Evolutionary conservation across 2,329 filamentous ascomycete species (phyloP), one percentile per base, ranked within the genome.

Genomic region (Leptosphaerulina australis): DNA sequence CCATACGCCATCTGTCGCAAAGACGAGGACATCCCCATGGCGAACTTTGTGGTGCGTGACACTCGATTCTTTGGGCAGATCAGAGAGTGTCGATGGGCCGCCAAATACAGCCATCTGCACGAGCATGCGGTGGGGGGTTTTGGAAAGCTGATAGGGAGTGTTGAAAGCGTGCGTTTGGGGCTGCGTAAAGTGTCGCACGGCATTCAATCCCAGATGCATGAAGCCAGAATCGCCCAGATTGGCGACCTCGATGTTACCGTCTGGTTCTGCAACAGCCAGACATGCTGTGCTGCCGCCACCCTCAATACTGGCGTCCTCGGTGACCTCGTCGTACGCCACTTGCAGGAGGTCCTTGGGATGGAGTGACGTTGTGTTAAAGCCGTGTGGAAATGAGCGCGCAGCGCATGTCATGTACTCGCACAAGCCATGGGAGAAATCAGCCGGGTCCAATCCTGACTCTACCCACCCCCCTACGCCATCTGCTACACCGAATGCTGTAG

Each of bases 151-250:
- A 69, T 90, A 99, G 0, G 94, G 94, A 0, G 94, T 97, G 74
- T 99, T 99, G 81, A 99, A 99, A 33, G 88, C 91, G 72, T 99
- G 94, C 0, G 91, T 97, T 74, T 99, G 94, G 18, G 91, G 88
- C 37, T 86, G 83, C 2, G 91, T 96, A 67, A 86, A 87, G 47
- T 88, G 83, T 71, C 94, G 88, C 24, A 99, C 89, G 11, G 88
- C 90, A 60, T 93, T 95, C 20, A 90, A 83, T 11, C 91, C 86
- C 53, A 97, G 80, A 55, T 96, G 88, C 47, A 97, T 82, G 71
- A 92, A 97, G 24, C 94, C 94, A 20, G 91, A 97, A 76, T 99
- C 94, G 58, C 94, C 94, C 25, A 99, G 81, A 74, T 99, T 99
- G 53, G 94, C 94, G 44, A 96, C 85, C 67, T 96, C 90, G 35